Conservation (phyloP, 352 stramenopile genomes). For the Phytophthora tentaculata region DNA sequence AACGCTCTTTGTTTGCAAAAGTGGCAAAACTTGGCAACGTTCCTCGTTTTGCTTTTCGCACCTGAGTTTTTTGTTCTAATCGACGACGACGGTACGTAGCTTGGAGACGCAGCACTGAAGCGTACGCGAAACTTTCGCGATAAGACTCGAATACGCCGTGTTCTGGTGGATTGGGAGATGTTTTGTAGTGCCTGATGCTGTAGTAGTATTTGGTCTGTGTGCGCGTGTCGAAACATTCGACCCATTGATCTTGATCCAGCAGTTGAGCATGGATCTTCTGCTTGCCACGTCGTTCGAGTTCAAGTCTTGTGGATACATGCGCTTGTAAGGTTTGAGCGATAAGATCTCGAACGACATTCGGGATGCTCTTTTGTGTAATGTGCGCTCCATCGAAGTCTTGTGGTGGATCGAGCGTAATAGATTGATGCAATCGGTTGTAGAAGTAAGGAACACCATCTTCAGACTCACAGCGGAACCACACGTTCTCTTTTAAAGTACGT, state of each 20-base stretch:
- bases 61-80: constrained; percentile 51
- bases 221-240: constrained; percentile 59
- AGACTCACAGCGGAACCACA: constrained; percentile 66
- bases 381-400: constrained; percentile 63
- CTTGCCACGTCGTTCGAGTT: constrained; percentile 60
- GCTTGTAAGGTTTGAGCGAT: constrained; percentile 50
- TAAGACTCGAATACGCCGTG: constrained; percentile 57
- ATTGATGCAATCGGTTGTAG: constrained; percentile 68
- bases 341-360: constrained; percentile 49
- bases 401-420: constrained; percentile 47
- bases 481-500: constrained; percentile 57
- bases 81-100: constrained; percentile 59
- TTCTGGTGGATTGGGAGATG: constrained; percentile 43
- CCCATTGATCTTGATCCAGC: constrained; percentile 70
- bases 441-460: constrained; percentile 59
- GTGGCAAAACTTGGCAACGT: constrained; percentile 60
- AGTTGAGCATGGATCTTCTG: constrained; percentile 46
- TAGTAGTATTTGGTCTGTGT: constrained; percentile 70
- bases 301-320: constrained; percentile 49
- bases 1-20: constrained; percentile 26
- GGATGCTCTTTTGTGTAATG: constrained; percentile 41
- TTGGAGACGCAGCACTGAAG: constrained; percentile 63
- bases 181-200: constrained; percentile 59
- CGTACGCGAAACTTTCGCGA: constrained; percentile 60
- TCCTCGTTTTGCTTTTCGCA: constrained; percentile 52